phyloP scores from a whole-genome alignment of 108 stramenopile genomes.

The Asterionellopsis glacialis region DNA sequence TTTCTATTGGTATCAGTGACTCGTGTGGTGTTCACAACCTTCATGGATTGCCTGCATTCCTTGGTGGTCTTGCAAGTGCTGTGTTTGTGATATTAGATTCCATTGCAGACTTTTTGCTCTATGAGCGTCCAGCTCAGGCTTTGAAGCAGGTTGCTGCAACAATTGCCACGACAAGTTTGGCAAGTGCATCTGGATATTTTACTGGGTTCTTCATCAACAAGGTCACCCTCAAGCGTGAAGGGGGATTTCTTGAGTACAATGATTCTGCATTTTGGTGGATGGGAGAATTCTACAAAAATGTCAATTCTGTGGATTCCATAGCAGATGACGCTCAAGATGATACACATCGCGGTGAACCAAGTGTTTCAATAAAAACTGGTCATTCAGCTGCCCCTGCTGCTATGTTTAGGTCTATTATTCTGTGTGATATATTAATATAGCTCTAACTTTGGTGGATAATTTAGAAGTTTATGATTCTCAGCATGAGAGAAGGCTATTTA shows the following conservation, averaged over 20 bases:
- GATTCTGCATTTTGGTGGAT: constrained; percentile 7
- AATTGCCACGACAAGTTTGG: constrained; percentile 10
- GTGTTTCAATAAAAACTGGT: no score
- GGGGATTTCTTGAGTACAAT: constrained; percentile 1
- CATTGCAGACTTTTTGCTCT: constrained; percentile 25
- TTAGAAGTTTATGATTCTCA: no score
- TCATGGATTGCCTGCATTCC: constrained; percentile 29
- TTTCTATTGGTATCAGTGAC: constrained; percentile 25
- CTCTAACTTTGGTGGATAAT: no score
- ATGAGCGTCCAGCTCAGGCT: constrained; percentile 5
- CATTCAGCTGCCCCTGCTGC: no score
- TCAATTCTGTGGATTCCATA: no score
- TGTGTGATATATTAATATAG: no score
- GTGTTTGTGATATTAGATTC: constrained; percentile 24
- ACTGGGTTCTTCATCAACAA: constrained; percentile 20
- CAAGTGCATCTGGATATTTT: constrained; percentile 14
- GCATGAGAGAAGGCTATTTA: no score
- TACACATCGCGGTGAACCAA: no score
- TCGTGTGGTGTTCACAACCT: constrained; percentile 41
- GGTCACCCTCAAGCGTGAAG: neutral
- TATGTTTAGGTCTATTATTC: no score
- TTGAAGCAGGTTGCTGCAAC: constrained; percentile 14
- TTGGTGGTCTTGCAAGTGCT: constrained; percentile 30
- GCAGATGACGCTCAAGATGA: no score
- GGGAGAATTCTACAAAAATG: constrained; percentile 5